Conservation (phyloP, 345 rosid species). For the Microthlaspi erraticum region DNA sequence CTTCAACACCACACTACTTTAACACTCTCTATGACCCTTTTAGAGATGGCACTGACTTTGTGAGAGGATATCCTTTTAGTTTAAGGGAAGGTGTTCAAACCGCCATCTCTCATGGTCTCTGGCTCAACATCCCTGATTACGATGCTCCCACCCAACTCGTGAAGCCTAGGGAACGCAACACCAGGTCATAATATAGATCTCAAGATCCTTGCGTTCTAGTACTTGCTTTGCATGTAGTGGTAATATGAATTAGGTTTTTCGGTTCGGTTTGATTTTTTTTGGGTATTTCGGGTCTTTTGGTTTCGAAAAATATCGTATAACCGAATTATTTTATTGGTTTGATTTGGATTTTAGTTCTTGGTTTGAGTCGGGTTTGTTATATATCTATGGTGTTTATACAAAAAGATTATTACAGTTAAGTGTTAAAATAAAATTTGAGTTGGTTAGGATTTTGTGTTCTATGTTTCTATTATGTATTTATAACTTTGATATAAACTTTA, state of each 20-base stretch:
- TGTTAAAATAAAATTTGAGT: neutral
- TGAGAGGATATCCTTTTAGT: conserved; percentile 86
- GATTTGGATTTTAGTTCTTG: neutral
- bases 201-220: neutral
- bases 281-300: neutral
- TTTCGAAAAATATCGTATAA: neutral
- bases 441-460: neutral
- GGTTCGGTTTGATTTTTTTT: neutral
- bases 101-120: conserved; percentile 83
- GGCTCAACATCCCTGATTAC: conserved; percentile 94
- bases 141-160: conserved; percentile 95
- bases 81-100: conserved; percentile 82
- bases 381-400: neutral
- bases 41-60: conserved; percentile 75
- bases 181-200: conserved; percentile 49
- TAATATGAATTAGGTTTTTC: neutral
- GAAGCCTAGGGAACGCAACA: conserved; percentile 84
- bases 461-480: neutral
- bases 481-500: conserved; percentile 15
- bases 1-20: conserved; percentile 81
- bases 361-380: neutral
- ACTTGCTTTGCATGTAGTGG: neutral
- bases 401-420: neutral
- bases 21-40: conserved; percentile 60
- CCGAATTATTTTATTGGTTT: neutral